Evolutionary conservation across 768 basidiomycete species (phyloP), one percentile per base, ranked within the genome.

Genomic region (Inosperma sp.): DNA sequence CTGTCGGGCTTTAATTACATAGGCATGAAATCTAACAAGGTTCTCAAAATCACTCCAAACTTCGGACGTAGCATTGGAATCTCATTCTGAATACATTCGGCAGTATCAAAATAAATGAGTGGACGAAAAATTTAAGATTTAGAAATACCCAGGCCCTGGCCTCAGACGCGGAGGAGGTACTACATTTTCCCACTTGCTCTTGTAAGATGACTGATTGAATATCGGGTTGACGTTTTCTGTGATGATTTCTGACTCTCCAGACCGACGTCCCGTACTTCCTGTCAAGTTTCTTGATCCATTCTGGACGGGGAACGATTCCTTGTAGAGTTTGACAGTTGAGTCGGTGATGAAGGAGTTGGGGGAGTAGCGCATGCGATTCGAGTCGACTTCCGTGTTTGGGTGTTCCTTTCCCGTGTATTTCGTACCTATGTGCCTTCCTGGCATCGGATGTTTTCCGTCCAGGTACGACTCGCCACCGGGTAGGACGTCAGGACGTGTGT

Each of bases 241-340:
- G 33, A 34, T 34, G 45, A 33, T 14, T 23, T 31, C n/a, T 31
- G 30, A n/a, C 30, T 8, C 30, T 31, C 8, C 8, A n/a, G n/a
- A 31, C 30, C 30, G n/a, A 31, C 30, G n/a, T 31, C 8, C n/a
- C 30, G 30, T 31, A n/a, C n/a, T 31, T 31, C 8, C 30, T 31
- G 8, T n/a, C 30, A 31, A 8, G 30, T n/a, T 8, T 31, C 30
- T 48, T 6, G 61, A 50, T 6, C 57, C 58, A 10, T 45, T n/a
- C n/a, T n/a, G 50, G 7, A 64, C 50, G 3, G 63, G 63, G 7
- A 61, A 64, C 7, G 63, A 59, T 29, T 64, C 63, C n/a, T 59
- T 59, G 56, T 58, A 59, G n/a, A 60, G 51, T 40, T 52, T 49
- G 9, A 36, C 50, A 10, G 44, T 51, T 9, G 58, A 41, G 3